These are phyloP conservation scores for Rosa lucieae DNA, from an alignment of 306 rosid species.

Conservation along the genomic window DNA sequence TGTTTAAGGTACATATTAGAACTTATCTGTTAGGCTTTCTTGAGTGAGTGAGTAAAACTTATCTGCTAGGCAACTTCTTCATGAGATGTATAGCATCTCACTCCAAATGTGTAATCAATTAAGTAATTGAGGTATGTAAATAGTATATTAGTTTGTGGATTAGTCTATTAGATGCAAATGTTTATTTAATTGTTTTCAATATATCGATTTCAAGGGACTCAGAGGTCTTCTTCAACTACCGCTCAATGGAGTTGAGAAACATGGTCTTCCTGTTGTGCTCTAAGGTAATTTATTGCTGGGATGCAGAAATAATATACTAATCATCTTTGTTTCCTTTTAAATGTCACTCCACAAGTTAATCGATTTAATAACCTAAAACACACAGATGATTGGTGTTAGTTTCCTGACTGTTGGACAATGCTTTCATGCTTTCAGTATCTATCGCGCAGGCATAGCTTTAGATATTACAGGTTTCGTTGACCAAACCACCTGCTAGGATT, in stretches of 20 bases:
- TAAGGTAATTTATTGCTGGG: constrained; percentile 52
- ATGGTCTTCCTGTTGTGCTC: constrained; percentile 77
- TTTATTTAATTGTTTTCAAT: too few relatives aligned
- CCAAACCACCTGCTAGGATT: constrained; percentile 94
- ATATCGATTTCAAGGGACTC: too few relatives aligned
- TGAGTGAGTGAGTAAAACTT: not conserved
- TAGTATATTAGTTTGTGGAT: too few relatives aligned
- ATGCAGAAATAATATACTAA: constrained; percentile 11
- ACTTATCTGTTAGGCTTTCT: not conserved
- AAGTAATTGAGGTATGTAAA: too few relatives aligned
- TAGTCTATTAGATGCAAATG: too few relatives aligned
- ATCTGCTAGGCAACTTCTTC: too few relatives aligned
- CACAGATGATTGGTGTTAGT: constrained; percentile 3
- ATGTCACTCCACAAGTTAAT: not conserved
- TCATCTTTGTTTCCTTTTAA: not conserved
- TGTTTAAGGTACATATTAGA: constrained; percentile 61
- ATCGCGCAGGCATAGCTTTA: constrained; percentile 72
- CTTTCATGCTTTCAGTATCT: constrained; percentile 23
- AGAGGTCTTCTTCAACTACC: too few relatives aligned
- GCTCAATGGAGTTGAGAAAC: too few relatives aligned
- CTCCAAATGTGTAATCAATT: too few relatives aligned
- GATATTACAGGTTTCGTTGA: constrained; percentile 86
- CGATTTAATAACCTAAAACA: not conserved
- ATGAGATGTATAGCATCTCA: too few relatives aligned
- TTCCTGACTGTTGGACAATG: constrained; percentile 13